Conservation (phyloP, 2,329 filamentous ascomycete species). For the Ophiocordyceps robertsii region DNA sequence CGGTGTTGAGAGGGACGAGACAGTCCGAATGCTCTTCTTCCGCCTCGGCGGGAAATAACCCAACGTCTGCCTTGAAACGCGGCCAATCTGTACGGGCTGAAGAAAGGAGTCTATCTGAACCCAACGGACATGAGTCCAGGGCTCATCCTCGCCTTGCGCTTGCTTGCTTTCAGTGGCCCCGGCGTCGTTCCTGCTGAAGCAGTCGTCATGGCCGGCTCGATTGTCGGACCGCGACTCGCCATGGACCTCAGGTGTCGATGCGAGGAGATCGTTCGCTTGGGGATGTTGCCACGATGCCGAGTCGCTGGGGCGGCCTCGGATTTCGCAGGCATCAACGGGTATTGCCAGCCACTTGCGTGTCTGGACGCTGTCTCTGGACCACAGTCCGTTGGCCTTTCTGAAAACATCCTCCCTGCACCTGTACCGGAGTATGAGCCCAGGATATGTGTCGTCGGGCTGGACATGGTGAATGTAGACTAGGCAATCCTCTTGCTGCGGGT, state of each 20-base stretch:
- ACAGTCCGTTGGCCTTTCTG: slow-evolving; percentile 80
- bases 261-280: slow-evolving; percentile 23
- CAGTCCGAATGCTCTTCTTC: slow-evolving; percentile 65
- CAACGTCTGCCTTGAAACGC: slow-evolving; percentile 65
- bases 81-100: slow-evolving; percentile 70
- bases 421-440: slow-evolving; percentile 81
- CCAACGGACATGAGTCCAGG: slow-evolving; percentile 85
- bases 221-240: slow-evolving; percentile 9
- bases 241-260: slow-evolving; percentile 27
- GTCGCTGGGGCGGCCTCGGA: slow-evolving; percentile 62
- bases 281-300: slow-evolving; percentile 28
- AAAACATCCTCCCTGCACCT: slow-evolving; percentile 74
- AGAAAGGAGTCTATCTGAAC: slow-evolving; percentile 59
- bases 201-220: slow-evolving; percentile 23
- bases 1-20: slow-evolving; percentile 54
- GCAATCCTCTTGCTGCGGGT: slow-evolving; percentile 56
- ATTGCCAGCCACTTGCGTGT: slow-evolving; percentile 67
- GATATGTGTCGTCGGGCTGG: slow-evolving; percentile 70
- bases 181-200: slow-evolving; percentile 24
- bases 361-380: slow-evolving; percentile 87
- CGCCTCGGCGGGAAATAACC: slow-evolving; percentile 86
- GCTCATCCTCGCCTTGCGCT: slow-evolving; percentile 39
- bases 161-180: slow-evolving; percentile 6
- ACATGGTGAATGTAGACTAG: slow-evolving; percentile 88
- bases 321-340: slow-evolving; percentile 78